Evolutionary conservation across 2,329 filamentous ascomycete species (phyloP).

Genomic region (Cercospora berteroae): DNA sequence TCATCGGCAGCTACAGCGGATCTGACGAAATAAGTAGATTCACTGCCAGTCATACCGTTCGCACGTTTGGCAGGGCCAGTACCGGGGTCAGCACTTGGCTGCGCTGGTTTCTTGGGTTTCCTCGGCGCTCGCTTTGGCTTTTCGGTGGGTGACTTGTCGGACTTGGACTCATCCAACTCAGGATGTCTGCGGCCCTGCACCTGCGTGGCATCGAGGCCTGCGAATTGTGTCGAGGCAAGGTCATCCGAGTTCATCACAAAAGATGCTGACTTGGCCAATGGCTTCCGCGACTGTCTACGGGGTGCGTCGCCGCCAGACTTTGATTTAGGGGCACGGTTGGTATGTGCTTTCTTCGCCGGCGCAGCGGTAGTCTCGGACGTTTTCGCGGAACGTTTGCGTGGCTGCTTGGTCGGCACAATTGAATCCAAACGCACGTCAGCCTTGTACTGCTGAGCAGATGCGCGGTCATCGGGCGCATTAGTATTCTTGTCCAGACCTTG

Average conservation of each 20-base stretch:
- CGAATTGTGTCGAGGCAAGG: slow-evolving; percentile 19
- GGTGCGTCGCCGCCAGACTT: background rate
- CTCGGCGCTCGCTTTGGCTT: background rate
- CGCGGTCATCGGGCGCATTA: background rate
- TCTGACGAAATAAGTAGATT: slow-evolving; percentile 1
- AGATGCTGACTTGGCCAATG: slow-evolving; percentile 29
- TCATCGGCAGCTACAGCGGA: background rate
- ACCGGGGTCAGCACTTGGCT: background rate
- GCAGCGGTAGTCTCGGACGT: background rate
- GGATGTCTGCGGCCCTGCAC: background rate
- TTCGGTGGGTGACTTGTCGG: background rate
- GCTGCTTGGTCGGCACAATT: background rate
- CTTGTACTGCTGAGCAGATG: background rate
- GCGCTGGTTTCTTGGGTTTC: background rate
- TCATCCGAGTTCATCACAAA: slow-evolving; percentile 35
- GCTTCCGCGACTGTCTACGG: slow-evolving; percentile 26
- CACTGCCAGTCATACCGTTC: background rate
- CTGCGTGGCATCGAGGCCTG: slow-evolving; percentile 9
- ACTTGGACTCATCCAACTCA: background rate
- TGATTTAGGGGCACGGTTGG: background rate
- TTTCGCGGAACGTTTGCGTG: background rate
- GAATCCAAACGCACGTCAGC: background rate
- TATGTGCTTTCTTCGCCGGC: background rate
- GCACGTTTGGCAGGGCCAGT: background rate
- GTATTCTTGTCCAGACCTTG: background rate